A percentile compares a stretch with the other conserved stretches of the same genome.
Conservation (phyloP, 192 early-diverging fungal species). For the Allomyces arbusculus region DNA sequence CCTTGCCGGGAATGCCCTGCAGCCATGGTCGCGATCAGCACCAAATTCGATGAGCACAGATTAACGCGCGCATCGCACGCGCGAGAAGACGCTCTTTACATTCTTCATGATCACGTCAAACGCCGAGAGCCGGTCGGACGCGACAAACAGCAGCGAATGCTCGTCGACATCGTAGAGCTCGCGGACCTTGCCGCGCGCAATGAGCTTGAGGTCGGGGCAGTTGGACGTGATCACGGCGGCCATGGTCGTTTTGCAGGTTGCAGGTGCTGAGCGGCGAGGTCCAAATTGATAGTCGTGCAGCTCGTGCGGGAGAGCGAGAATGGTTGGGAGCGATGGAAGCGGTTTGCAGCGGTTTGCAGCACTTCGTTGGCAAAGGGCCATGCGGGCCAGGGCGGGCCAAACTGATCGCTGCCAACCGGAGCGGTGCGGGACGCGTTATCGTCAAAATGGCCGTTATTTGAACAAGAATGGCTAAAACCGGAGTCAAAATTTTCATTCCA, state of each 20-base stretch:
- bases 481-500: too few relatives aligned
- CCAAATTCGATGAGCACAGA: conserved; percentile 1
- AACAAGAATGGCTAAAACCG: too few relatives aligned
- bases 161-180: conserved; percentile 91
- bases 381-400: too few relatives aligned
- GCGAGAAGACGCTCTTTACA: conserved; percentile 22
- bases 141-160: conserved; percentile 75
- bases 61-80: background rate
- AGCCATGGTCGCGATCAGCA: background rate
- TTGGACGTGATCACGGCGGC: conserved; percentile 36
- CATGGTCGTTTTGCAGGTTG: background rate
- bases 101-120: conserved; percentile 98
- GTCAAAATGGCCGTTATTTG: too few relatives aligned
- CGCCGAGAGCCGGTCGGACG: conserved; percentile 91
- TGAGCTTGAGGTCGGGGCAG: conserved; percentile 80
- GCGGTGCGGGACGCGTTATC: too few relatives aligned
- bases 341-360: too few relatives aligned
- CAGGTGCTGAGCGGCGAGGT: too few relatives aligned
- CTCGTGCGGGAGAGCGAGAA: too few relatives aligned
- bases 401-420: too few relatives aligned
- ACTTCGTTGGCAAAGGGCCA: too few relatives aligned
- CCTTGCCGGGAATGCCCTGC: conserved; percentile 84
- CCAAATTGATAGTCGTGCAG: too few relatives aligned
- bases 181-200: conserved; percentile 88
- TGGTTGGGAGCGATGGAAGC: too few relatives aligned